Conservation (phyloP, 1,139 yeast genomes). For the Geotrichum phurueaensis region DNA sequence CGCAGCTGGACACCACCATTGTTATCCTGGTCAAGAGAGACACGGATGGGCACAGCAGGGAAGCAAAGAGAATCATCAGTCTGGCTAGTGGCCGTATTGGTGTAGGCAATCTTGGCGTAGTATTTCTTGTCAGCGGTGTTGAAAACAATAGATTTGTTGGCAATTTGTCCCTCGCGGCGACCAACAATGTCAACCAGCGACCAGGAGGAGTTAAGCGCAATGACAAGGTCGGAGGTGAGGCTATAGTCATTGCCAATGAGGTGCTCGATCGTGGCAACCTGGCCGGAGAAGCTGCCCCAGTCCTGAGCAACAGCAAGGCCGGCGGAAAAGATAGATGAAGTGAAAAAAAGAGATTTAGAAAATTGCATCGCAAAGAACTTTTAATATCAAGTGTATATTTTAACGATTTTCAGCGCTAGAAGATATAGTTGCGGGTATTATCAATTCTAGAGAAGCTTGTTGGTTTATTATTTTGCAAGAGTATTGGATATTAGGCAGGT, state of each 20-base stretch:
- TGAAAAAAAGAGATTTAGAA: not conserved
- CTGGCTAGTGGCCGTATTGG: conserved; percentile 13
- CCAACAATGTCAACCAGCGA: conserved; percentile 18
- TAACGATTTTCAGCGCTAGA: not conserved
- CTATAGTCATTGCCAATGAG: conserved; percentile 14
- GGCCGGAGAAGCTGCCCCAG: conserved; percentile 18
- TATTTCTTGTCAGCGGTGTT: conserved; percentile 19
- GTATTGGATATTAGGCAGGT: no score
- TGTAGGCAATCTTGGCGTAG: conserved; percentile 16
- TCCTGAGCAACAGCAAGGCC: conserved; percentile 13
- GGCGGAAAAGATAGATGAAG: not conserved
- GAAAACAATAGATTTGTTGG: conserved; percentile 15
- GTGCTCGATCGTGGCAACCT: conserved; percentile 12
- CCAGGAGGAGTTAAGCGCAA: conserved; percentile 13
- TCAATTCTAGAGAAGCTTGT: no score
- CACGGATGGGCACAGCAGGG: conserved; percentile 16
- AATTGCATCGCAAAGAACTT: not conserved
- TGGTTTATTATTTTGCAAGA: no score
- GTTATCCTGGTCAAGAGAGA: conserved; percentile 13
- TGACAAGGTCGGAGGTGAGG: conserved; percentile 12
- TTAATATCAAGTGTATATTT: not conserved
- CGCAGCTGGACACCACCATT: conserved; percentile 6
- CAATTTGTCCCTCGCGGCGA: conserved; percentile 15
- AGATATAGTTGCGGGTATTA: no score
- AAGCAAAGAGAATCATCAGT: conserved; percentile 13